phyloP scores from a whole-genome alignment of 1,284 basidiomycete species.

The Fistulina hepatica region DNA sequence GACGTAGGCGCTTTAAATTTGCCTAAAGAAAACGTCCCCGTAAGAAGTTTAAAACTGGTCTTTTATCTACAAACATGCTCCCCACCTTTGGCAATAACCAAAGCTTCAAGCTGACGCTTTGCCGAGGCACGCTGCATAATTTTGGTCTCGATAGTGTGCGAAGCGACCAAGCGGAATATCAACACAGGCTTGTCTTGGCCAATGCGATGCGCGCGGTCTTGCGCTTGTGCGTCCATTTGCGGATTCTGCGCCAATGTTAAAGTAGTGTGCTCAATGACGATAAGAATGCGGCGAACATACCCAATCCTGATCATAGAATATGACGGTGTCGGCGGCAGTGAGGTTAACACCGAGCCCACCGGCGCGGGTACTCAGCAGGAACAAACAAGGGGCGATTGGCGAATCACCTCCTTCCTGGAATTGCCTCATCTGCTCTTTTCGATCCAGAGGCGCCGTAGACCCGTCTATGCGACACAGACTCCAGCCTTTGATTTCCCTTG shows the following conservation, averaged over 20 bases:
- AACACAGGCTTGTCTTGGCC: conserved; percentile 86
- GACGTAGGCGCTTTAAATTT: conserved; percentile 69
- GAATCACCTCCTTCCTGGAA: conserved; percentile 73
- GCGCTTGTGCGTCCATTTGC: conserved; percentile 94
- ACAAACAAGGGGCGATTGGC: conserved; percentile 64
- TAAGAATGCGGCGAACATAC: conserved; percentile 30
- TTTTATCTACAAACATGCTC: conserved; percentile 7
- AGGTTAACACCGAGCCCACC: conserved; percentile 92
- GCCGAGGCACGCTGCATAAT: conserved; percentile 85
- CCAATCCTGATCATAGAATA: conserved; percentile 96
- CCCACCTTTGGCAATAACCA: conserved; percentile 86
- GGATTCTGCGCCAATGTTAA: conserved; percentile 54
- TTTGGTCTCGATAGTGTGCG: conserved; percentile 84
- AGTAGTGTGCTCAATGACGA: conserved; percentile 8
- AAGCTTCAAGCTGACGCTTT: conserved; percentile 84
- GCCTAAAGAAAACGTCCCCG: conserved; percentile 28
- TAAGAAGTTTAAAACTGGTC: neutral
- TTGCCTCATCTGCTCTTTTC: conserved; percentile 74
- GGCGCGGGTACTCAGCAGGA: conserved; percentile 86
- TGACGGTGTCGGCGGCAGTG: conserved; percentile 88
- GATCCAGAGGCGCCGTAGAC: conserved; percentile 61
- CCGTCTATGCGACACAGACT: conserved; percentile 88
- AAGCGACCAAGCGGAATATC: conserved; percentile 79
- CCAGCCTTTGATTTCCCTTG: conserved; percentile 71
- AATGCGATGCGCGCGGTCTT: conserved; percentile 92